phyloP scores from a whole-genome alignment of 257 asterid species.

The Solanum arcanum region DNA sequence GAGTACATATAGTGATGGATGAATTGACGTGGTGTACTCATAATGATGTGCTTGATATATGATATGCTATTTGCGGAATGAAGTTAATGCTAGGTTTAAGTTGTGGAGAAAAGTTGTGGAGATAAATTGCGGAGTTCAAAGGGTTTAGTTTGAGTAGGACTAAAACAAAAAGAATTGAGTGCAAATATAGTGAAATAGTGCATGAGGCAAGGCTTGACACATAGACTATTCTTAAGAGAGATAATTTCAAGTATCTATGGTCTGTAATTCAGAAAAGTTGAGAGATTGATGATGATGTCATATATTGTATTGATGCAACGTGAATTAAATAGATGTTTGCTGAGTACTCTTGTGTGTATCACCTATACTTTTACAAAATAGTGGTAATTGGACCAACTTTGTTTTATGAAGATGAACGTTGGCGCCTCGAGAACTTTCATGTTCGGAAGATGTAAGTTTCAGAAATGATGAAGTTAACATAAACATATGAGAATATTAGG shows the following conservation, averaged over 20 bases:
- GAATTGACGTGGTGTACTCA: background rate
- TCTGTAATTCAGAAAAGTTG: too few relatives aligned
- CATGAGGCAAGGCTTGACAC: background rate
- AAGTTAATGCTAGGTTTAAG: background rate
- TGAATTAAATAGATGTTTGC: background rate
- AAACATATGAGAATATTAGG: background rate
- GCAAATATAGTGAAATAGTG: background rate
- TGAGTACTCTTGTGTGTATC: background rate
- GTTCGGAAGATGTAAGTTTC: background rate
- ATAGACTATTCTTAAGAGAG: background rate
- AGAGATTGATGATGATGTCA: background rate
- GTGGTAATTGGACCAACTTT: background rate
- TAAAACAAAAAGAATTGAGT: background rate
- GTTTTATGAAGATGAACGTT: background rate
- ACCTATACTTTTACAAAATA: background rate
- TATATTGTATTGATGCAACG: background rate
- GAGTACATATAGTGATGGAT: background rate
- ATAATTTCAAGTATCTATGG: background rate
- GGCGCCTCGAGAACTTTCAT: background rate
- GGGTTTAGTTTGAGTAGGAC: background rate
- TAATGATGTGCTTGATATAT: background rate
- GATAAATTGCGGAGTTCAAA: background rate
- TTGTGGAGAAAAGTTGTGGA: background rate
- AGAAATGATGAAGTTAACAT: background rate
- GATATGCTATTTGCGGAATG: background rate